Conservation (phyloP, 192 early-diverging fungal genomes). For the Kappamyces sp. region DNA sequence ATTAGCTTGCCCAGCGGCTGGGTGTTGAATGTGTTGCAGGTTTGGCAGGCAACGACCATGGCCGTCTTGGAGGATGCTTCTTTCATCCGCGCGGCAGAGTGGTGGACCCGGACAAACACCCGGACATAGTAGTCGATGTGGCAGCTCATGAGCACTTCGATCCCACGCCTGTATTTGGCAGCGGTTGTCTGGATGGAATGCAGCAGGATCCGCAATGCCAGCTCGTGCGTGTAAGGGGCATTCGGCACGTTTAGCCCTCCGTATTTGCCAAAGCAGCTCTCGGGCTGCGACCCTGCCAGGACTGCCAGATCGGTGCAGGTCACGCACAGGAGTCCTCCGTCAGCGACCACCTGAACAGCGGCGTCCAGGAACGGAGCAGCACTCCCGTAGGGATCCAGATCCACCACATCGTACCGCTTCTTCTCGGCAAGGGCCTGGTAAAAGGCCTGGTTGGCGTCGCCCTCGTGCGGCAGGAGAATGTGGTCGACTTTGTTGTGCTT, state of each 20-base stretch:
- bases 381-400: conserved; percentile 95
- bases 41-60: conserved; percentile 76
- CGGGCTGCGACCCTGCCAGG: conserved; percentile 80
- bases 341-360: conserved; percentile 80
- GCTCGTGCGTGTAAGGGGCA: conserved; percentile 87
- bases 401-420: conserved; percentile 72
- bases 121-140: conserved; percentile 98
- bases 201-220: conserved; percentile 86
- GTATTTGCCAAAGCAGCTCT: conserved; percentile 90
- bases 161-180: conserved; percentile 72
- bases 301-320: conserved; percentile 98
- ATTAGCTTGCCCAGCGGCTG: conserved; percentile 69
- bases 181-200: conserved; percentile 78
- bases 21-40: conserved; percentile 67
- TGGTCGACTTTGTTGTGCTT: conserved; percentile 74
- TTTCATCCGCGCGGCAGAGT: conserved; percentile 69
- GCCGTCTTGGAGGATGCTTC: conserved; percentile 67
- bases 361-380: conserved; percentile 93
- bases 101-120: conserved; percentile 86
- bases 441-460: conserved; percentile 73
- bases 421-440: conserved; percentile 27
- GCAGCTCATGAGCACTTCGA: conserved; percentile 82
- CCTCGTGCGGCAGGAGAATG: conserved; percentile 71
- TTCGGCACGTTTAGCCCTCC: conserved; percentile 83
- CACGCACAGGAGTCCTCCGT: conserved; percentile 89